phyloP scores from a whole-genome alignment of 2,329 filamentous ascomycete genomes.

The Pseudocercospora macadamiae region DNA sequence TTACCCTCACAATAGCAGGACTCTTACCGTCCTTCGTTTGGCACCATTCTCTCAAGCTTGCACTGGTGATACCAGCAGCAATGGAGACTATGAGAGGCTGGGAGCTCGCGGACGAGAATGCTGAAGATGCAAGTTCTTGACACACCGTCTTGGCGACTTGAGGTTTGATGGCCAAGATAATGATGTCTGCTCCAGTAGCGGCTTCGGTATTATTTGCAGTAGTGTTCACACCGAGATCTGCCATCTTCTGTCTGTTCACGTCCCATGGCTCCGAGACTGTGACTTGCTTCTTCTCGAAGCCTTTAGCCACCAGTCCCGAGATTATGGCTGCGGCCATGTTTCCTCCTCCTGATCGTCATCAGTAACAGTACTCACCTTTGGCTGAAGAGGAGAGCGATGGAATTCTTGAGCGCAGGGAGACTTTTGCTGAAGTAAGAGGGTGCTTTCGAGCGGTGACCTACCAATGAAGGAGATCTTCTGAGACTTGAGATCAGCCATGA shows the following conservation, averaged over 20 bases:
- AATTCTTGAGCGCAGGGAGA: background rate
- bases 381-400: background rate
- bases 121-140: conserved; percentile 28
- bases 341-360: conserved; percentile 28
- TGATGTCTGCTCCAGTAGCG: conserved; percentile 30
- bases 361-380: background rate
- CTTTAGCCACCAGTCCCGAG: conserved; percentile 29
- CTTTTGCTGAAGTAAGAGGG: background rate
- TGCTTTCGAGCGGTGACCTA: conserved; percentile 4
- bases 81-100: conserved; percentile 31
- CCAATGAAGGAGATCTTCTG: conserved; percentile 33
- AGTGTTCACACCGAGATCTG: conserved; percentile 30
- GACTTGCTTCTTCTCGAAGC: conserved; percentile 29
- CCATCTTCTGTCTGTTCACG: conserved; percentile 34
- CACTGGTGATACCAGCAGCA: conserved; percentile 30
- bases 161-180: conserved; percentile 34
- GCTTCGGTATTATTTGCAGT: conserved; percentile 32
- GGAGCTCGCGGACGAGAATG: conserved; percentile 21
- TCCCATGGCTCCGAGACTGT: conserved; percentile 36
- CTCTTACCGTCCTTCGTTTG: conserved; percentile 25
- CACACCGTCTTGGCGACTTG: conserved; percentile 34
- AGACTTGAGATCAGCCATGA: conserved; percentile 25
- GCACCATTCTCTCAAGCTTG: conserved; percentile 29
- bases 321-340: conserved; percentile 37
- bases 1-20: conserved; percentile 31